Evolutionary conservation across 441 rosid genomes (phyloP).

Genomic region (Flueggea neowawraea): DNA sequence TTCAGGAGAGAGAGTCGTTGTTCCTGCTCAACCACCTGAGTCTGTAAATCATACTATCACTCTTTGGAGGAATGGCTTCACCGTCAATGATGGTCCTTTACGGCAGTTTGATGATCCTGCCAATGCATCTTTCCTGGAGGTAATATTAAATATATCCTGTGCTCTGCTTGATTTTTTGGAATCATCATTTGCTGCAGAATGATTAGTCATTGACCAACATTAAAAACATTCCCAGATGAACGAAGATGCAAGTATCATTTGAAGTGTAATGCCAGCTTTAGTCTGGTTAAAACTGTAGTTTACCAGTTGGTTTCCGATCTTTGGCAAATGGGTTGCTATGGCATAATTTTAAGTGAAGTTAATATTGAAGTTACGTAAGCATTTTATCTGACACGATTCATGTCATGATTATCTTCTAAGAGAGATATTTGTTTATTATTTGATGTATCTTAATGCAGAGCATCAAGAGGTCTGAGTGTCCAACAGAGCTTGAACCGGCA

Average conservation of each 20-base stretch:
- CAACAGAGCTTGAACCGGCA: slow-evolving; percentile 85
- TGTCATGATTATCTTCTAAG: background rate
- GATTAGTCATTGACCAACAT: background rate
- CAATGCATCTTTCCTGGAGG: slow-evolving; percentile 92
- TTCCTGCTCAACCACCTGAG: slow-evolving; percentile 74
- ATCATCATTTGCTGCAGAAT: too few relatives aligned
- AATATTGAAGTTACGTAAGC: background rate
- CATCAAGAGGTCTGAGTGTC: slow-evolving; percentile 91
- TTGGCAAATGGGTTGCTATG: background rate
- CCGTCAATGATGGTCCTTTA: slow-evolving; percentile 89
- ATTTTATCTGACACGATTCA: background rate
- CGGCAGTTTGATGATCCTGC: slow-evolving; percentile 91
- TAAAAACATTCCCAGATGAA: background rate
- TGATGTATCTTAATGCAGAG: slow-evolving; percentile 46
- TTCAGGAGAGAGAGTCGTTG: slow-evolving; percentile 64
- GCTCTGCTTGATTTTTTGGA: too few relatives aligned
- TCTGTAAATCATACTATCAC: slow-evolving; percentile 67
- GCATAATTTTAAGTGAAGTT: background rate
- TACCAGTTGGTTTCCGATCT: background rate
- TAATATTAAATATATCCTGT: slow-evolving; percentile 19
- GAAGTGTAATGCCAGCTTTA: background rate
- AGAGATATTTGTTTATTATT: slow-evolving; percentile 6
- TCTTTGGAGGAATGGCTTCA: slow-evolving; percentile 95
- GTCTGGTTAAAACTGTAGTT: background rate
- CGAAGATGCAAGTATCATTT: background rate